A percentile compares a stretch with the other conserved stretches of the same genome.
Conservation (phyloP, 1,284 basidiomycete species). For the Stygiomarasmius scandens region DNA sequence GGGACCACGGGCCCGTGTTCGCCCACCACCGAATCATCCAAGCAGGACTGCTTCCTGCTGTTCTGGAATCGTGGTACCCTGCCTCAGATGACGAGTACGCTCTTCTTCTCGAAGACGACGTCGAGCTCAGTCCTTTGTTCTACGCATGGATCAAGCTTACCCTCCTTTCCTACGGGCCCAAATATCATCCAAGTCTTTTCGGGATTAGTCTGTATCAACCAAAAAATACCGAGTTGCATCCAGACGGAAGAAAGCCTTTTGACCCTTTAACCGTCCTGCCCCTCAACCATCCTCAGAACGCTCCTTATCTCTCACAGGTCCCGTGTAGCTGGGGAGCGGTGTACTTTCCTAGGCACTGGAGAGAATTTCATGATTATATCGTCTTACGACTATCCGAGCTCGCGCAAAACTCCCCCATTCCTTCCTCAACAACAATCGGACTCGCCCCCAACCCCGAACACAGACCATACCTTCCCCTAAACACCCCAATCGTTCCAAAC, state of each 20-base stretch:
- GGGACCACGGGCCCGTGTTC: slow-evolving; percentile 61
- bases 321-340: slow-evolving; percentile 91
- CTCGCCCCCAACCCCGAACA: too few species aligned
- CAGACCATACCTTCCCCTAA: slow-evolving; percentile 6
- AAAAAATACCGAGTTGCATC: slow-evolving; percentile 74
- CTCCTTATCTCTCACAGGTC: slow-evolving; percentile 80
- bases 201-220: slow-evolving; percentile 85
- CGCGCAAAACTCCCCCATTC: slow-evolving; percentile 29
- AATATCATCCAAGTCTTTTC: slow-evolving; percentile 57
- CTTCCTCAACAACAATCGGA: background rate
- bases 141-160: slow-evolving; percentile 83
- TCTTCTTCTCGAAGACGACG: slow-evolving; percentile 80
- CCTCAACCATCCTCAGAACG: slow-evolving; percentile 41
- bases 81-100: slow-evolving; percentile 72
- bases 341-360: slow-evolving; percentile 86
- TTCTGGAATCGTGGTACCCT: slow-evolving; percentile 88
- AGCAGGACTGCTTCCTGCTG: slow-evolving; percentile 76
- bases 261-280: slow-evolving; percentile 63
- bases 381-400: slow-evolving; percentile 60
- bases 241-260: slow-evolving; percentile 69
- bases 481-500: slow-evolving; percentile 60
- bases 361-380: slow-evolving; percentile 80
- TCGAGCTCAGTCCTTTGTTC: slow-evolving; percentile 80
- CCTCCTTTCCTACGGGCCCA: slow-evolving; percentile 72
- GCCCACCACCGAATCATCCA: slow-evolving; percentile 73